Base-by-base conservation (phyloP, 805 yeast genomes). In the Teunomyces funiuensis region DNA sequence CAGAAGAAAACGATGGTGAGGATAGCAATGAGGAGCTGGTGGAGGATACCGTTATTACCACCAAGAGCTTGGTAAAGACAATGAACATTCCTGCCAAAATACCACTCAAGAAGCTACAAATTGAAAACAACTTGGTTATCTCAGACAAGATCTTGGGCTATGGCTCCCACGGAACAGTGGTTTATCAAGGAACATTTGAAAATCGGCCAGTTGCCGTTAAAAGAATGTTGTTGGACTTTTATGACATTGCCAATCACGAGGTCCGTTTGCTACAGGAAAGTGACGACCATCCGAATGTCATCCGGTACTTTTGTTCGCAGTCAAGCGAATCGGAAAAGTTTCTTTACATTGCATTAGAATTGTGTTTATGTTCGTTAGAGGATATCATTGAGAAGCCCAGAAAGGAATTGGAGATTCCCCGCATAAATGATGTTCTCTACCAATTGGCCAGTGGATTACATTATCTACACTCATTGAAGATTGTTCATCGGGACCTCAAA, bases 121-220 rank as follows among this genome's bases (percentile, higher is more conserved):
- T 66, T 28, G 67, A 75, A 39, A 78, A 73, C 39, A 80, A 76
- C 42, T 61, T 88, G 47, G 67, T 73, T 0, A 77, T 91, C 3
- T 79, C 95, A 0, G 85, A 85, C 47, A 79, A 75, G 20, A 76
- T 89, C n/a, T 65, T 93, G 38, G 99, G 99, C 0, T 88, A 88
- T 59, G 99, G 99, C 1, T 88, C 97, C 0, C 96, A 90, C 52
- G 99, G 99, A 19, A 93, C 99, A 0, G 88, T 91, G 20, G 99
- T 93, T 1, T 88, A 81, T 57, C 80, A 83, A 57, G 99, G 99
- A 0, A 76, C 79, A 4, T 93, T 90, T 65, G 97, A 91, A 57
- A 83, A 81, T 51, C 74, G 99, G 42, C 96, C 95, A 1, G 99
- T 93, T 5, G 99, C 99, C 0, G 95, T 93, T 5, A 93, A 93